Conservation (phyloP, 768 basidiomycete genomes). For the Saitozyma podzolica region DNA sequence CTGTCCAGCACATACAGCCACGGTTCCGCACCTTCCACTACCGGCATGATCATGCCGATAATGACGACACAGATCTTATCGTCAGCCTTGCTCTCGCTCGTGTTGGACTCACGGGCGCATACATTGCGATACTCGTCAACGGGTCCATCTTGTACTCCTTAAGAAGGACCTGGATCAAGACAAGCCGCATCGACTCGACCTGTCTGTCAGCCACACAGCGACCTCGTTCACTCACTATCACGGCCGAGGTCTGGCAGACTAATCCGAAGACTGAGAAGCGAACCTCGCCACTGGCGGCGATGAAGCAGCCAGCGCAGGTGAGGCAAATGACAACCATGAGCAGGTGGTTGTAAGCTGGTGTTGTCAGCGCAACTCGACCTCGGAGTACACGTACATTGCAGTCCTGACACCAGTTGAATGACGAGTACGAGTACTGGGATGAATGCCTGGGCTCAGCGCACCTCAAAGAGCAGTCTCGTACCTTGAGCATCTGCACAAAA, state of each 20-base stretch:
- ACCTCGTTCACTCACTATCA: conserved; percentile 17
- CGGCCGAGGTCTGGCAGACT: conserved; percentile 21
- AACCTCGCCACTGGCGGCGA: conserved; percentile 19
- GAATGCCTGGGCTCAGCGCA: conserved; percentile 18
- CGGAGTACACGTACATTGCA: conserved; percentile 8
- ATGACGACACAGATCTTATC: conserved; percentile 23
- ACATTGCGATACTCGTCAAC: conserved; percentile 22
- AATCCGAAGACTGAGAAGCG: conserved; percentile 24
- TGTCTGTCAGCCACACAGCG: background rate
- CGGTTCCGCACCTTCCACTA: conserved; percentile 25
- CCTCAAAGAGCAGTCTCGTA: conserved; percentile 1
- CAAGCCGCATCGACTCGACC: conserved; percentile 29
- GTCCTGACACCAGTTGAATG: conserved; percentile 16
- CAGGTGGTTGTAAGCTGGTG: conserved; percentile 17
- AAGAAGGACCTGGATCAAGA: conserved; percentile 25
- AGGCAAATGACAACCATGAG: conserved; percentile 15
- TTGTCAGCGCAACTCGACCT: background rate
- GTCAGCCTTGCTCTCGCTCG: background rate
- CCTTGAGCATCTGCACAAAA: conserved; percentile 40
- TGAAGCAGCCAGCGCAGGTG: conserved; percentile 21
- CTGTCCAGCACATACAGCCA: conserved; percentile 11
- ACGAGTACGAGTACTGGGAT: conserved; percentile 26
- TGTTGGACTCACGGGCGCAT: conserved; percentile 19
- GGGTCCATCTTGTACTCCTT: conserved; percentile 21
- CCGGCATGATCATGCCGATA: conserved; percentile 18